Evolutionary conservation across 192 early-diverging fungal genomes (phyloP).

Genomic region (Lobosporangium transversale): DNA sequence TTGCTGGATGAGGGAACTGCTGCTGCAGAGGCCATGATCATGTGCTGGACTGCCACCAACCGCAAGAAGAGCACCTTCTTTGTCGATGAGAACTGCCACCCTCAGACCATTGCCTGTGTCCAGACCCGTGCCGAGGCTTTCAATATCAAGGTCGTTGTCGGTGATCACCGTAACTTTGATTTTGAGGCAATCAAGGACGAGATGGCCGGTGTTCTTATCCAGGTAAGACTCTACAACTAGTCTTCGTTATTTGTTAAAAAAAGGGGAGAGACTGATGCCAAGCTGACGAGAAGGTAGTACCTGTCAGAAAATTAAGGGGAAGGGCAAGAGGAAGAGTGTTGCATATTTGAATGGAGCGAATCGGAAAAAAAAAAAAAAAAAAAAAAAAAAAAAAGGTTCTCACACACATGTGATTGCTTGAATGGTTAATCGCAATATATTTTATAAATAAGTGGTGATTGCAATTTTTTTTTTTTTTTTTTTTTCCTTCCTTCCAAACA

Average conservation of each 20-base stretch:
- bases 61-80: slow-evolving; percentile 90
- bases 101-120: slow-evolving; percentile 94
- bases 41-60: slow-evolving; percentile 79
- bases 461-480: not conserved
- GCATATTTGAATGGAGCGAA: too few species aligned
- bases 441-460: too few species aligned
- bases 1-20: slow-evolving; percentile 99
- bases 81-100: slow-evolving; percentile 92
- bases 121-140: slow-evolving; percentile 95
- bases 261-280: too few species aligned
- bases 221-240: slow-evolving; percentile 68
- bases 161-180: slow-evolving; percentile 82
- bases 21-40: slow-evolving; percentile 96
- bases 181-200: slow-evolving; percentile 78
- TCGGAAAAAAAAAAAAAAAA: too few species aligned
- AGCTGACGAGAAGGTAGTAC: too few species aligned
- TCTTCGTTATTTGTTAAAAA: too few species aligned
- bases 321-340: too few species aligned
- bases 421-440: too few species aligned
- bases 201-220: slow-evolving; percentile 90
- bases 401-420: too few species aligned
- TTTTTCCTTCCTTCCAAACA: not conserved
- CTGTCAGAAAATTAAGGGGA: too few species aligned
- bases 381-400: too few species aligned
- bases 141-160: slow-evolving; percentile 90